Conservation (phyloP, 2,329 filamentous ascomycete species). For the Lecanosticta acicola region DNA sequence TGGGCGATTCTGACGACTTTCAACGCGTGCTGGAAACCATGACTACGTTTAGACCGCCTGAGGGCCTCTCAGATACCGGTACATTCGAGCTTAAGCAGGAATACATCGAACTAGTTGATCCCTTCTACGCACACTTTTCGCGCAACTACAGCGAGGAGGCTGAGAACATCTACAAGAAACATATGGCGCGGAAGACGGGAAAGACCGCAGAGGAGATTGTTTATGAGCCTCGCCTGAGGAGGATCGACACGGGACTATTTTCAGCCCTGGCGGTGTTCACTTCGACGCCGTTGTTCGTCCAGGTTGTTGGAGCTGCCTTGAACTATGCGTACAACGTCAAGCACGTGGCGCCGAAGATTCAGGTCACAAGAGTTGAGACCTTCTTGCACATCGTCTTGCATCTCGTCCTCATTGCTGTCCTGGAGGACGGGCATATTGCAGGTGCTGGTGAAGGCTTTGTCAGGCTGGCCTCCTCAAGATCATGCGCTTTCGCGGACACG, state of each 20-base stretch:
- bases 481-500: conserved; percentile 7
- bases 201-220: conserved; percentile 78
- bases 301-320: conserved; percentile 83
- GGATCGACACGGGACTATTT: conserved; percentile 73
- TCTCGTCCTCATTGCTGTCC: conserved; percentile 74
- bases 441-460: conserved; percentile 21
- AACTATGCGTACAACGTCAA: conserved; percentile 70
- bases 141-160: conserved; percentile 97
- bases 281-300: conserved; percentile 75
- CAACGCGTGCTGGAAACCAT: conserved; percentile 78
- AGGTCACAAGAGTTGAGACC: conserved; percentile 76
- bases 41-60: conserved; percentile 81
- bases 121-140: conserved; percentile 91
- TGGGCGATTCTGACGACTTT: conserved; percentile 84
- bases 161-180: conserved; percentile 79
- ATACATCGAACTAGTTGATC: conserved; percentile 82
- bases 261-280: conserved; percentile 72
- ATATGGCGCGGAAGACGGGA: conserved; percentile 81
- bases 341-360: conserved; percentile 66
- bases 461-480: conserved; percentile 19
- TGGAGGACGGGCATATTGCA: conserved; percentile 59
- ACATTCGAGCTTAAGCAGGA: conserved; percentile 88
- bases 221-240: conserved; percentile 77
- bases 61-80: conserved; percentile 86
- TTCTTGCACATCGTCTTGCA: conserved; percentile 91